Evolutionary conservation across 805 yeast species (phyloP), one percentile per base, ranked within the genome.

Genomic region (Groenewaldozyma salmanticensis): DNA sequence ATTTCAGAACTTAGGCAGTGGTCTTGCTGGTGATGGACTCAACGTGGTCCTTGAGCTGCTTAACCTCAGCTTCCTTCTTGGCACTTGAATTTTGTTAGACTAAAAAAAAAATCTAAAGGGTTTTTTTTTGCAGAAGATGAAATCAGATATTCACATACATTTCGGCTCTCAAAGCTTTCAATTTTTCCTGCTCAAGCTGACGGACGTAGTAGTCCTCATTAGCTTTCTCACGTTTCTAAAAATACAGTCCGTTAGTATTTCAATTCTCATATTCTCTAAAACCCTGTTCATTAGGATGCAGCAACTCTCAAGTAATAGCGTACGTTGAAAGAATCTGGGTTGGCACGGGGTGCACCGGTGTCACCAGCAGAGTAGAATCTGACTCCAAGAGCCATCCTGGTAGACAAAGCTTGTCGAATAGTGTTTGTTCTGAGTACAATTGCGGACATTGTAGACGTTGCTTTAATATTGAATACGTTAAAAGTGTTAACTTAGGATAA

Each of bases 161-260:
- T 57, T 72, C 70, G 48, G 68, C 86, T 62, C 71, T 81, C 62
- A 87, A 75, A 38, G 74, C 72, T 58, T 75, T 78, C 61, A 87
- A 71, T 70, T 81, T 86, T 64, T 86, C 95, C 60, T 80, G 81
- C 71, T 90, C 95, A 60, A 82, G 95, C 68, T 85, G 79, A 66
- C 77, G 84, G 65, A 87, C 71, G 70, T 78, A 88, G 55, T 69
- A 71, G 61, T 81, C 86, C 70, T 90, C 98, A 60, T 79, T 79
- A 49, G 95, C 95, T 67, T 75, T 81, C 72, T 92, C 98, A 63
- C 94, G 87, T 62, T 87, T 85, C 73, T 73, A 52, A 54, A 63
- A 24, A 7, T 13, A 16, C 58, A 2, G 49, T 34, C 38, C 42
- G 47, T 38, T 13, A 15, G 21, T 13, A 19, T n/a, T 43, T 15